Percentiles rank a stretch among this genome's conserved stretches.
Conservation (phyloP, 139 green algal genomes). For the Microglena sp. region DNA sequence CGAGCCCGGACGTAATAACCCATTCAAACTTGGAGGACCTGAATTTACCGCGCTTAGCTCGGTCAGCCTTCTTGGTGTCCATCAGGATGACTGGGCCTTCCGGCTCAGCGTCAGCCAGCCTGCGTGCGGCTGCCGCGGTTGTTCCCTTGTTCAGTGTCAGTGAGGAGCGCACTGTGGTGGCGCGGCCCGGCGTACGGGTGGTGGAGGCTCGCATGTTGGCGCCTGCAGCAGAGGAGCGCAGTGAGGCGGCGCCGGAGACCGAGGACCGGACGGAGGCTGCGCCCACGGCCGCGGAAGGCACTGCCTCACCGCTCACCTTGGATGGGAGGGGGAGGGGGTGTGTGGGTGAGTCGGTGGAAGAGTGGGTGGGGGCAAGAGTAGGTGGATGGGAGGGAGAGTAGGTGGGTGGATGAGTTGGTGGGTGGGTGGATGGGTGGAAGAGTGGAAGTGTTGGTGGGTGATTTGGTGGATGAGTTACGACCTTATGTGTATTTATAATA, state of each 20-base stretch:
- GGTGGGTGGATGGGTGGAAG: not conserved
- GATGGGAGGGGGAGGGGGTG: not conserved
- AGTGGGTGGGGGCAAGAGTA: not conserved
- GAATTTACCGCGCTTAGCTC: conserved; percentile 33
- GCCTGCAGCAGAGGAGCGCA: conserved; percentile 1
- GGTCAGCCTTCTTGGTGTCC: conserved; percentile 59
- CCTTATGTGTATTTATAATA: too few relatives aligned
- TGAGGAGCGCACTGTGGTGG: not conserved
- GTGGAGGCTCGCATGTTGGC: not conserved
- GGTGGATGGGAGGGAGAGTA: not conserved
- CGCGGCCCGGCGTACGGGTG: not conserved
- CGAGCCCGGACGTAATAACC: too few relatives aligned
- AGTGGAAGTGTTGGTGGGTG: not conserved
- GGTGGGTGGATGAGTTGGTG: not conserved
- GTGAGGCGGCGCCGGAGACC: not conserved
- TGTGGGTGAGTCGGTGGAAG: not conserved
- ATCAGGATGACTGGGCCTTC: conserved; percentile 32
- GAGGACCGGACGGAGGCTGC: not conserved
- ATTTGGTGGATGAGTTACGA: not conserved
- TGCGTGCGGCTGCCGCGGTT: too few relatives aligned
- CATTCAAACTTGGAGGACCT: conserved; percentile 64
- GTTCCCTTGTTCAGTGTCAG: too few relatives aligned
- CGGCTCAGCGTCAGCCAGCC: not conserved
- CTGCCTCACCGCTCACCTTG: too few relatives aligned
- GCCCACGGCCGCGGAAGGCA: not conserved